phyloP scores from a whole-genome alignment of 345 rosid genomes.

The Pugionium dolabratum region DNA sequence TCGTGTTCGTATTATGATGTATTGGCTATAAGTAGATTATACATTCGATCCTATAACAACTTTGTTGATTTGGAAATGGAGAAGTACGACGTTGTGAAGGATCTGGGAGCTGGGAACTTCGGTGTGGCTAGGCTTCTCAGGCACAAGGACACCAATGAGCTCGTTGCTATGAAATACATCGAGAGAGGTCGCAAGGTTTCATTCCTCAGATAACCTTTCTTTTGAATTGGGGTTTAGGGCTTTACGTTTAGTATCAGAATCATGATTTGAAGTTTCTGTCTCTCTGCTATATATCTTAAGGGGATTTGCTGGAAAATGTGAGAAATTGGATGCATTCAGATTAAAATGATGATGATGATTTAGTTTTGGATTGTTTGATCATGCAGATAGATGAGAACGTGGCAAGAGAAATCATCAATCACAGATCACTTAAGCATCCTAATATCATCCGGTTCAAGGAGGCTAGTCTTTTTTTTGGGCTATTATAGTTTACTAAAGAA shows the following conservation, averaged over 20 bases:
- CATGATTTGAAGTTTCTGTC: background rate
- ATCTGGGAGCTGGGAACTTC: conserved; percentile 87
- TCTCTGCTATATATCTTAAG: background rate
- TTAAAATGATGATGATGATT: background rate
- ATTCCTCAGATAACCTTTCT: background rate
- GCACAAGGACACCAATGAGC: conserved; percentile 78
- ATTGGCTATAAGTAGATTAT: background rate
- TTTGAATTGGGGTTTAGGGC: conserved; percentile 1
- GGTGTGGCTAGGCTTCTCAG: conserved; percentile 83
- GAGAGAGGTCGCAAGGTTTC: conserved; percentile 78
- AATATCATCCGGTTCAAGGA: conserved; percentile 90
- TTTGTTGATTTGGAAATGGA: conserved; percentile 48
- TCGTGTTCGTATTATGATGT: conserved; percentile 15
- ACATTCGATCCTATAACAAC: background rate
- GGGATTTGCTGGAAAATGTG: background rate
- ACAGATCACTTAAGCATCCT: conserved; percentile 69
- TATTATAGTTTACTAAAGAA: background rate
- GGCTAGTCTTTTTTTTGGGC: conserved; percentile 42
- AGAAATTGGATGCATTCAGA: background rate
- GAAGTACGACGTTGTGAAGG: conserved; percentile 73
- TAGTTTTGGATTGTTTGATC: conserved; percentile 15
- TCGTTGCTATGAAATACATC: conserved; percentile 93
- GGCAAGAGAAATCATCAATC: conserved; percentile 63
- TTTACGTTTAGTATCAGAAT: background rate
- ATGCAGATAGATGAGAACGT: conserved; percentile 90